A percentile compares a stretch with the other conserved stretches of the same genome.
phyloP scores from a whole-genome alignment of 23 red algal genomes.

The Gracilaria gracilis region DNA sequence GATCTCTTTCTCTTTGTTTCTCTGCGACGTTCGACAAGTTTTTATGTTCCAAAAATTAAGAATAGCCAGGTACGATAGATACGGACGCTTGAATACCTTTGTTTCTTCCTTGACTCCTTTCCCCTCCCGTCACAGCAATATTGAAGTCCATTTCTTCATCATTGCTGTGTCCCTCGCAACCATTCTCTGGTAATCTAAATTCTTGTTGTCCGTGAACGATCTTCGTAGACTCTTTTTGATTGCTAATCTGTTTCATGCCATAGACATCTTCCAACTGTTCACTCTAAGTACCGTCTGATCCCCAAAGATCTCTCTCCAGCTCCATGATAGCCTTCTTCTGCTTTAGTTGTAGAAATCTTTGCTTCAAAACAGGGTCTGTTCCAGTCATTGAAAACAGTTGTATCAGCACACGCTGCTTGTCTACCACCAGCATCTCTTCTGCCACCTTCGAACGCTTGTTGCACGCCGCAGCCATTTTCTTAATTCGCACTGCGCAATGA shows the following conservation, averaged over 20 bases:
- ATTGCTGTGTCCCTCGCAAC: no score
- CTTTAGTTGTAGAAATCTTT: slow-evolving; percentile 5
- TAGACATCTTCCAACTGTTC: not conserved
- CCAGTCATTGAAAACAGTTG: no score
- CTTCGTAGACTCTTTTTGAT: not conserved
- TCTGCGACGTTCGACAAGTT: no score
- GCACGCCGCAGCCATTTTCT: slow-evolving; percentile 8
- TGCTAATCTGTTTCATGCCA: not conserved
- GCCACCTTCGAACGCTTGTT: slow-evolving; percentile 32
- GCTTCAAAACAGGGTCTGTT: not conserved
- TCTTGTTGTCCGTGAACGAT: no score
- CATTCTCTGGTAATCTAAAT: no score
- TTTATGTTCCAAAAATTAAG: no score
- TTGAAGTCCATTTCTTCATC: no score
- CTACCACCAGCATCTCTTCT: slow-evolving; percentile 36
- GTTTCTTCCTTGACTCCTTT: no score
- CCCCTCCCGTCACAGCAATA: no score
- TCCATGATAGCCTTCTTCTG: slow-evolving; percentile 30
- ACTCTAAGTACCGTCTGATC: not conserved
- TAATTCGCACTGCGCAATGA: slow-evolving; percentile 18
- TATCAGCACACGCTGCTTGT: slow-evolving; percentile 22
- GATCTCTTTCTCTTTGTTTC: no score
- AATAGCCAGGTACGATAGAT: no score
- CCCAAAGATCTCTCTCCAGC: slow-evolving; percentile 8
- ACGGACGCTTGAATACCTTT: no score